phyloP scores from a whole-genome alignment of 768 basidiomycete species.

The Naganishia kalamii region DNA sequence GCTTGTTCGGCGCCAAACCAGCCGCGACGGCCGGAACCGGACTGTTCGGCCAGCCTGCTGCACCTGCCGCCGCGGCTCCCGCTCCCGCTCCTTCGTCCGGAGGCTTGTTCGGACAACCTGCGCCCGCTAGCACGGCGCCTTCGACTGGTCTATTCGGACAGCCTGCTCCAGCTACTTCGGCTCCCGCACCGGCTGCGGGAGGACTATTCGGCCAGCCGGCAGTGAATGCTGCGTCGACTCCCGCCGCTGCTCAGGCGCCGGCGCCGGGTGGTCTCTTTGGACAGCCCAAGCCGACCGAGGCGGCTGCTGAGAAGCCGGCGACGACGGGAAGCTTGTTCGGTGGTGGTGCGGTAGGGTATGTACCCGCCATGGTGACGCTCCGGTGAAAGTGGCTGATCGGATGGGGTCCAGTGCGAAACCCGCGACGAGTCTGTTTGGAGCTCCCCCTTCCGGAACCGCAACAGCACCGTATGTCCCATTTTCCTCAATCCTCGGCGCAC shows the following conservation, averaged over 20 bases:
- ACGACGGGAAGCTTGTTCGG: background rate
- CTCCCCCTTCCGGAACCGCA: background rate
- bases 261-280: conserved; percentile 1
- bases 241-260: background rate
- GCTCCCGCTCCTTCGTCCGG: conserved; percentile 1
- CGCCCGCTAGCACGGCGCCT: background rate
- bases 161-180: background rate
- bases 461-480: background rate
- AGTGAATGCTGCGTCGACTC: background rate
- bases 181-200: background rate
- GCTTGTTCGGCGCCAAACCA: background rate
- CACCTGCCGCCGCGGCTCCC: background rate
- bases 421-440: background rate
- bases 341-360: background rate
- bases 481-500: background rate
- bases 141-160: background rate
- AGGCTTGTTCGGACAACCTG: background rate
- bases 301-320: background rate
- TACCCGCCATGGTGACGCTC: background rate
- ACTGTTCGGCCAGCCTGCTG: background rate
- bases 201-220: background rate
- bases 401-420: background rate
- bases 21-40: background rate
- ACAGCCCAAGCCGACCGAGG: background rate
- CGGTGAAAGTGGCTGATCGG: background rate